Percentiles rank a stretch among this genome's conserved stretches.
phyloP scores from a whole-genome alignment of 352 stramenopile species.

The Lagenidium giganteum region DNA sequence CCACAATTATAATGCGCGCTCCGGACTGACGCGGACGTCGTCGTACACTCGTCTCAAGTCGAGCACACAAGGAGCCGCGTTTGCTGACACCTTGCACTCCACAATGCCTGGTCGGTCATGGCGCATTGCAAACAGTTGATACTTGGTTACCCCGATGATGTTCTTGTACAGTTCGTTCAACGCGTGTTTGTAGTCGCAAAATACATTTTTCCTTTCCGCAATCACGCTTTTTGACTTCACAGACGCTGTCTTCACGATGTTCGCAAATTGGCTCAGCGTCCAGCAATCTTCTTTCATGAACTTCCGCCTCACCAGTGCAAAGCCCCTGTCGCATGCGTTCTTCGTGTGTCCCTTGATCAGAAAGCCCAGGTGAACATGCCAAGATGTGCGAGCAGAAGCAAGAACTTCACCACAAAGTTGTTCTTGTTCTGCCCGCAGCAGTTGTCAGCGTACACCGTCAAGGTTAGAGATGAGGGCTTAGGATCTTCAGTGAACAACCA shows the following conservation, averaged over 20 bases:
- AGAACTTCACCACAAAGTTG: constrained; percentile 7
- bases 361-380: neutral
- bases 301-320: too few relatives aligned
- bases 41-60: too few relatives aligned
- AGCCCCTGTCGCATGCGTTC: neutral
- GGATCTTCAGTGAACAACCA: neutral
- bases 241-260: neutral
- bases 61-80: too few relatives aligned
- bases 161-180: neutral
- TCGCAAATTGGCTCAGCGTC: neutral
- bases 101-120: neutral
- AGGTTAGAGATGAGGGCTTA: neutral
- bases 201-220: neutral
- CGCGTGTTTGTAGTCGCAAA: neutral
- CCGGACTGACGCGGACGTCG: too few relatives aligned
- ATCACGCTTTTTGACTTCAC: neutral
- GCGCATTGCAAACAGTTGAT: constrained; percentile 2
- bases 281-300: neutral
- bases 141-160: neutral
- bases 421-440: constrained; percentile 15
- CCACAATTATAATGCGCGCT: too few relatives aligned
- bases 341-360: neutral
- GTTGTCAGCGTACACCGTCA: constrained; percentile 9
- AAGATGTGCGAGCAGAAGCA: constrained; percentile 1
- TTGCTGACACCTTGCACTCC: too few relatives aligned